Base-by-base conservation (phyloP, 331 rosid species). In the Prunus yedoensis region DNA sequence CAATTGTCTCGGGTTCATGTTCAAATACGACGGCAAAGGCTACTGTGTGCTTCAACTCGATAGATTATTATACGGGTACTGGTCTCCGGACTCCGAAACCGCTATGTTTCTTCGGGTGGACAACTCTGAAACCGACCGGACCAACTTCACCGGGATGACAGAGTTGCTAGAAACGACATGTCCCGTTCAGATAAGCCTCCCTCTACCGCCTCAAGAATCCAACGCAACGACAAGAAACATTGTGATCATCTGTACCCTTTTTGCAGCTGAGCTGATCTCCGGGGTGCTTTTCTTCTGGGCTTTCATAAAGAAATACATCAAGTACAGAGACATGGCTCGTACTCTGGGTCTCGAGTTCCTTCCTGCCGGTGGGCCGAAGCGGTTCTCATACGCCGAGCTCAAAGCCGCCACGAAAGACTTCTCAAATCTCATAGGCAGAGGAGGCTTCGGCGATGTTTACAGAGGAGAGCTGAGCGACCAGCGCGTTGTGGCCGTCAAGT, bases 261-360 rank as follows among this genome's bases (percentile, higher is more conserved):
- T 94, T 10, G 88, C 94, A 0, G 92, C 92, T 1, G 97, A 94
- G 71, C 80, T 94, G 12, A 86, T 94, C 11, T 80, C 94, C 12
- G 96, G 98, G 0, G 86, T 88, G 47, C 70, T 81, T 60, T 94
- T 94, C 85, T 94, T 94, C 79, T 88, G 88, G 91, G 91, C 93
- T 6, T 94, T 94, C 61, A 80, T 94, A 17, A 94, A 90, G 82
- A 91, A 85, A 74, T 94, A 91, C 52, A 82, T 91, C 52, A 91
- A 88, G 73, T 94, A 94, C 77, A 88, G 98, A 68, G 95, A 90
- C 81, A 94, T 94, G 98, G 98, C 98, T 12, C 86, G 91, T n/a
- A 91, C 97, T 3, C 76, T 94, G 0, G 94, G 97, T 23, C 94
- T 94, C 32, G 98, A 94, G 78, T 88, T 93, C 14, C 89, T 94